These are phyloP conservation scores for Xylaria multiplex DNA, from an alignment of 2,329 filamentous ascomycete genomes.

Conservation along the genomic window DNA sequence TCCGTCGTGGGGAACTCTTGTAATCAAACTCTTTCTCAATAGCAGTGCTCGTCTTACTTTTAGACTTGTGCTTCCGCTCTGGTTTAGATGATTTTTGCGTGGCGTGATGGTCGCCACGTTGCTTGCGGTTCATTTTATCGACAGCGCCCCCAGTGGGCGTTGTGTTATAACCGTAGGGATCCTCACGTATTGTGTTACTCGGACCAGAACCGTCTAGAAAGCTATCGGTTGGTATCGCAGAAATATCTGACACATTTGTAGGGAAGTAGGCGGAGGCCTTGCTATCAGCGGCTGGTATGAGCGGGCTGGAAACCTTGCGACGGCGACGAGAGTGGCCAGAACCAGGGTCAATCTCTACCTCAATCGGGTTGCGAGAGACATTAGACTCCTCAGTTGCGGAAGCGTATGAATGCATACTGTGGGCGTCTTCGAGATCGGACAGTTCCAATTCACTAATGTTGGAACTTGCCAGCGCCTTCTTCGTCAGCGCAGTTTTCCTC, in stretches of 20 bases:
- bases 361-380: conserved; percentile 79
- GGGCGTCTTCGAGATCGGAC: conserved; percentile 67
- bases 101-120: conserved; percentile 53
- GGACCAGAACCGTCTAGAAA: conserved; percentile 67
- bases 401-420: conserved; percentile 77
- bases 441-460: conserved; percentile 68
- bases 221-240: conserved; percentile 73
- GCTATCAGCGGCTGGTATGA: conserved; percentile 67
- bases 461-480: conserved; percentile 52
- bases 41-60: conserved; percentile 61
- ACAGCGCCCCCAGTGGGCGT: conserved; percentile 53
- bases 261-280: conserved; percentile 70
- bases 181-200: conserved; percentile 30
- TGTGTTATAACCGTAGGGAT: conserved; percentile 47
- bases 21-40: conserved; percentile 61
- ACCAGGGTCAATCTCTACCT: conserved; percentile 83
- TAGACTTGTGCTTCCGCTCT: conserved; percentile 61
- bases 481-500: conserved; percentile 70
- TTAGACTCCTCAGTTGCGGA: conserved; percentile 84
- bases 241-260: conserved; percentile 83
- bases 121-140: conserved; percentile 59
- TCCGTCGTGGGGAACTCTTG: conserved; percentile 58
- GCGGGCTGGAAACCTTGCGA: conserved; percentile 70
- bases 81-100: conserved; percentile 55
- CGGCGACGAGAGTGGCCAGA: conserved; percentile 62